Conservation (phyloP, 176 grass and related monocot genomes). For the Luzula sylvatica region DNA sequence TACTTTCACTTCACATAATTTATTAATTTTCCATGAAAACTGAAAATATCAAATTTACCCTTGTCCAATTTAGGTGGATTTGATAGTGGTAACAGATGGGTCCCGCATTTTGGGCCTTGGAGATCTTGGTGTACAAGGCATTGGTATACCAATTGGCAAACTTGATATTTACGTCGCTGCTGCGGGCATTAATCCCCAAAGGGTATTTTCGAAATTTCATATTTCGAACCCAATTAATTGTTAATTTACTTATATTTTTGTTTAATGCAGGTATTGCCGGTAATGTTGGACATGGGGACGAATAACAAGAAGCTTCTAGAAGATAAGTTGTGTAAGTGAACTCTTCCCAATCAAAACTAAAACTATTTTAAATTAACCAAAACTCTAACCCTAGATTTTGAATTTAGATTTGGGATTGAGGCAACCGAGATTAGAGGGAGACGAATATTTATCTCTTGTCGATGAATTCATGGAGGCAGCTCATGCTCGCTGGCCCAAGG, state of each 20-base stretch:
- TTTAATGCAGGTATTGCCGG: constrained; percentile 65
- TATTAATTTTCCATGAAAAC: not conserved
- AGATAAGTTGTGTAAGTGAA: constrained; percentile 95
- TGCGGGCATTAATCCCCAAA: constrained; percentile 95
- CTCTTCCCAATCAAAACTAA: too few species aligned
- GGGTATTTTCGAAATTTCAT: constrained; percentile 23
- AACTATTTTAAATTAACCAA: too few species aligned
- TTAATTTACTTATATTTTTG: constrained; percentile 3
- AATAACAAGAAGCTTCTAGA: constrained; percentile 87
- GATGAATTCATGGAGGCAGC: constrained; percentile 99
- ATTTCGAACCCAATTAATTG: not conserved
- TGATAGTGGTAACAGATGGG: constrained; percentile 83
- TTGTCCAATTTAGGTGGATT: constrained; percentile 28
- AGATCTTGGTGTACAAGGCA: constrained; percentile 98
- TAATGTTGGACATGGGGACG: constrained; percentile 94
- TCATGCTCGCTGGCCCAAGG: constrained; percentile 89
- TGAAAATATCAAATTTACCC: not conserved
- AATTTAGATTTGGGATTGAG: constrained; percentile 88
- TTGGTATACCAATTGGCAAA: constrained; percentile 98
- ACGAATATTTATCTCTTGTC: constrained; percentile 78
- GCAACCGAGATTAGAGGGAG: constrained; percentile 88
- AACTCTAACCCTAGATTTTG: too few species aligned
- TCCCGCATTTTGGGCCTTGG: constrained; percentile 93
- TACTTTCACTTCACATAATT: constrained; percentile 4
- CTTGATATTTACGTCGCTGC: constrained; percentile 97